These are phyloP conservation scores for Monosporascus sp. DNA, from an alignment of 2,329 filamentous ascomycete species.

Conservation along the genomic window DNA sequence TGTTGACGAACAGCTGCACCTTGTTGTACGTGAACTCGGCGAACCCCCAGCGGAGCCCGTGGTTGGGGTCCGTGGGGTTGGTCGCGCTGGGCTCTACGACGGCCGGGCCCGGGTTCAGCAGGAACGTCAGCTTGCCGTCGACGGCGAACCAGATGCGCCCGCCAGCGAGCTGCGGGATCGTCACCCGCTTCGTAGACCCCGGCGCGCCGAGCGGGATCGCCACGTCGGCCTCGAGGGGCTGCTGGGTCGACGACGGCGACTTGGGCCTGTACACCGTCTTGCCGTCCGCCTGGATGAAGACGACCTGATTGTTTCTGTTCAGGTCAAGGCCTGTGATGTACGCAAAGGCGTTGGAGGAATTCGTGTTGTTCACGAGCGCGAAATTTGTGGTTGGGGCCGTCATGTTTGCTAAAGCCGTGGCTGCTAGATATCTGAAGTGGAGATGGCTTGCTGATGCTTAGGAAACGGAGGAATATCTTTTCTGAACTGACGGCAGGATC, in stretches of 20 bases:
- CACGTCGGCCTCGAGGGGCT: conserved; percentile 51
- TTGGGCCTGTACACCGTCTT: conserved; percentile 59
- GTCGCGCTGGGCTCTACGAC: conserved; percentile 71
- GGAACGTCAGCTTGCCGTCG: conserved; percentile 58
- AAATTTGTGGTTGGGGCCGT: conserved; percentile 50
- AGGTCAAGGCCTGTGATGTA: conserved; percentile 66
- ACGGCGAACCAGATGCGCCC: conserved; percentile 69
- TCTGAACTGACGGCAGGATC: neutral
- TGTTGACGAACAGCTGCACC: conserved; percentile 60
- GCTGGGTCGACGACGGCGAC: conserved; percentile 47
- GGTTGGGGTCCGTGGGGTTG: conserved; percentile 60
- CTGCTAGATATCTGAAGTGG: neutral
- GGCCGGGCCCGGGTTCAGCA: conserved; percentile 65
- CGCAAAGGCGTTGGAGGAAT: conserved; percentile 56
- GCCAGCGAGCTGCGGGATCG: conserved; percentile 65
- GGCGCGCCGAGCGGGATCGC: conserved; percentile 60
- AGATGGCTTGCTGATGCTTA: neutral
- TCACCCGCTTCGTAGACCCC: conserved; percentile 54
- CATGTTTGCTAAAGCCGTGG: conserved; percentile 16
- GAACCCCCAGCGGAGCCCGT: conserved; percentile 59
- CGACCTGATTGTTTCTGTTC: conserved; percentile 53
- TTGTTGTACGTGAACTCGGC: conserved; percentile 65
- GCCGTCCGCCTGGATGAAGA: conserved; percentile 63
- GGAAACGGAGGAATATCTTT: neutral
- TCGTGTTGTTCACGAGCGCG: conserved; percentile 61